Percentiles rank a stretch among this genome's conserved stretches.
Conservation (phyloP, 164 flowering plant species). For the Chimonanthus salicifolius region DNA sequence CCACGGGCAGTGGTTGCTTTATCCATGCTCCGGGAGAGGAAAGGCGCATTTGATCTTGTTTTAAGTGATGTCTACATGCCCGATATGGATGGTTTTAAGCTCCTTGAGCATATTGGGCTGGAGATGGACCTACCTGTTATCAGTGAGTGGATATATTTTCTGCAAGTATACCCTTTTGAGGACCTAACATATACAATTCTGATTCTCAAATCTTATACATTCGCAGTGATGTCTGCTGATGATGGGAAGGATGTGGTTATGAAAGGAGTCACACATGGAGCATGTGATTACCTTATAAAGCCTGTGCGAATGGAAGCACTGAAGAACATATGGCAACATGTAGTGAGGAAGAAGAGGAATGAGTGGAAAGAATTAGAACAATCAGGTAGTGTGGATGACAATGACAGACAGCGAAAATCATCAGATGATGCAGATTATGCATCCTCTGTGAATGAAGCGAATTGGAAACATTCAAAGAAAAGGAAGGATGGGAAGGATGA, state of each 20-base stretch:
- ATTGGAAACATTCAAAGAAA: slow-evolving; percentile 58
- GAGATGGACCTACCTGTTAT: slow-evolving; percentile 34
- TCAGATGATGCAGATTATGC: slow-evolving; percentile 66
- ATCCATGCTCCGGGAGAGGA: slow-evolving; percentile 22
- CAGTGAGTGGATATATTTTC: slow-evolving; percentile 15
- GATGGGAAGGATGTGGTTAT: slow-evolving; percentile 75
- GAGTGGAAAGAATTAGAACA: slow-evolving; percentile 71
- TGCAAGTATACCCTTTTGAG: no score
- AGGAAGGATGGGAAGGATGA: slow-evolving; percentile 51
- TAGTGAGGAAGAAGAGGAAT: slow-evolving; percentile 70
- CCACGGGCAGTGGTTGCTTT: slow-evolving; percentile 24
- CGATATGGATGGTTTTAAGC: slow-evolving; percentile 35
- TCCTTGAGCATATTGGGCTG: slow-evolving; percentile 25
- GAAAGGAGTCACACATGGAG: slow-evolving; percentile 94
- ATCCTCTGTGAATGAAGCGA: slow-evolving; percentile 73
- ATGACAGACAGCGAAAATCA: slow-evolving; percentile 40
- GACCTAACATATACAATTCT: not conserved
- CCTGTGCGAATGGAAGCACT: slow-evolving; percentile 85
- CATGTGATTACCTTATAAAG: slow-evolving; percentile 87
- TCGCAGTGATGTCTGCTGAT: slow-evolving; percentile 92
- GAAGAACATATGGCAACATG: slow-evolving; percentile 96
- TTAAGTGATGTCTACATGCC: slow-evolving; percentile 35
- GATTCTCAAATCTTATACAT: not conserved
- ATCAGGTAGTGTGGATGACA: slow-evolving; percentile 66
- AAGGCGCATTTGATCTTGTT: slow-evolving; percentile 29